Evolutionary conservation across 257 asterid species (phyloP).

Genomic region (Penstemon eatonii): DNA sequence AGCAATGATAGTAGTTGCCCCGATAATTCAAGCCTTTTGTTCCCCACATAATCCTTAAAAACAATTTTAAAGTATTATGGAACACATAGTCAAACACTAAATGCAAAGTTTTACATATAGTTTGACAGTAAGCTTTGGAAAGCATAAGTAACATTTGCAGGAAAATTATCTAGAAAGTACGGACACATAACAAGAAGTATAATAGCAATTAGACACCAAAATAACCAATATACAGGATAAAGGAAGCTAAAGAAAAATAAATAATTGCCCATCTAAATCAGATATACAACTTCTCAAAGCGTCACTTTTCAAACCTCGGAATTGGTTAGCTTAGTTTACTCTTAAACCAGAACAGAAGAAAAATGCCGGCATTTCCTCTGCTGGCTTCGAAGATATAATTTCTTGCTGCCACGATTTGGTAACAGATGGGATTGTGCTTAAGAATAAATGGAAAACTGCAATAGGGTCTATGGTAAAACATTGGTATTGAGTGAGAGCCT

Average conservation of each 20-base stretch:
- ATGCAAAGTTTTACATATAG: constrained; percentile 4
- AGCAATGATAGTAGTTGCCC: constrained; percentile 84
- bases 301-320: background rate
- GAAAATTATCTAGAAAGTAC: constrained; percentile 8
- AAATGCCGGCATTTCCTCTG: background rate
- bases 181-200: background rate
- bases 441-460: background rate
- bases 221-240: background rate
- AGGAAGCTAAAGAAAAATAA: background rate
- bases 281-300: constrained; percentile 7
- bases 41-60: constrained; percentile 87
- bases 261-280: constrained; percentile 10
- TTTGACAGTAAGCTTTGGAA: constrained; percentile 13
- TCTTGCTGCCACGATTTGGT: background rate
- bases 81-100: constrained; percentile 22
- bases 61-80: background rate
- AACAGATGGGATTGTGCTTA: background rate
- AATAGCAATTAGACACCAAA: background rate
- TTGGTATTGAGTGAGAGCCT: background rate
- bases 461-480: too few relatives aligned
- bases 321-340: background rate
- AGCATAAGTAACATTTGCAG: constrained; percentile 5
- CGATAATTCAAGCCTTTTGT: constrained; percentile 91
- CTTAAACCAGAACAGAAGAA: background rate
- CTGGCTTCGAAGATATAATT: background rate